Conservation (phyloP, 176 grass and related monocot genomes). For the Hordeum vulgare region MorexV3_pseudomolecules_assembly NC_058524.1:103263196-103263695, state of each 20-base stretch:
- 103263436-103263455: conserved; percentile 77
- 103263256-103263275: conserved; percentile 91
- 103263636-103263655: conserved; percentile 65
- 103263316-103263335: conserved; percentile 72
- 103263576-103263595: conserved; percentile 52
- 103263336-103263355: conserved; percentile 73
- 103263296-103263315: conserved; percentile 81
- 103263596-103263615: conserved; percentile 67
- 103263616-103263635: conserved; percentile 85
- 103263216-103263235: conserved; percentile 57
- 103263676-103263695: conserved; percentile 42
- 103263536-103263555: conserved; percentile 59
- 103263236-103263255: conserved; percentile 78
- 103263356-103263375: conserved; percentile 51
- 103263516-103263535: conserved; percentile 78
- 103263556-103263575: conserved; percentile 59
- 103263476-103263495: conserved; percentile 46
- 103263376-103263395: conserved; percentile 33
- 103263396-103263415: conserved; percentile 77
- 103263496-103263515: conserved; percentile 62
- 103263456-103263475: conserved; percentile 44
- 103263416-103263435: conserved; percentile 88
- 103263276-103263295: conserved; percentile 80
- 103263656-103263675: conserved; percentile 50
- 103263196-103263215: conserved; percentile 55